These are phyloP conservation scores for Eutrema heterophyllum DNA, from an alignment of 345 rosid genomes.

Conservation along the genomic window DNA sequence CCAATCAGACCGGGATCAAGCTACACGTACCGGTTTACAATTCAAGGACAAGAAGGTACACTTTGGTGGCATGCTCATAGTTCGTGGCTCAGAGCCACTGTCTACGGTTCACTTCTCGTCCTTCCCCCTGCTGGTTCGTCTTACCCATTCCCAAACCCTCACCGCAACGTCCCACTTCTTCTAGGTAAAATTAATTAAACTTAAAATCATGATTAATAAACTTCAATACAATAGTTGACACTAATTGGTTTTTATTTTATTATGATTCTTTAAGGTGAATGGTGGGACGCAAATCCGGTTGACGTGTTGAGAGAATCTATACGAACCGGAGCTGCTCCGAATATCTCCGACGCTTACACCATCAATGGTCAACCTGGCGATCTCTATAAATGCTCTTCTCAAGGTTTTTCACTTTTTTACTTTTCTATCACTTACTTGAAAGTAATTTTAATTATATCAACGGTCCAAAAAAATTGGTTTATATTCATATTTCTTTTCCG, in stretches of 20 bases:
- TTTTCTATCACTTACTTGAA: neutral
- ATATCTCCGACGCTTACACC: constrained; percentile 76
- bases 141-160: constrained; percentile 74
- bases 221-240: neutral
- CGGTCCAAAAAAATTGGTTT: neutral
- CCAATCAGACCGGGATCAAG: constrained; percentile 88
- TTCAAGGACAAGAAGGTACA: constrained; percentile 91
- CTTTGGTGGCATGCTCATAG: constrained; percentile 99
- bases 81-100: constrained; percentile 96
- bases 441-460: neutral
- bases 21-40: constrained; percentile 82
- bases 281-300: constrained; percentile 91
- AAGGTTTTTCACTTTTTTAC: constrained; percentile 39
- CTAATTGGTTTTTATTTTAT: neutral
- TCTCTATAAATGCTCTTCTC: constrained; percentile 74
- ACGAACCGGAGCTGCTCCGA: constrained; percentile 74
- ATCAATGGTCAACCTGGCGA: constrained; percentile 97
- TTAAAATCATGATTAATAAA: neutral
- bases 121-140: constrained; percentile 62
- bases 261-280: constrained; percentile 56
- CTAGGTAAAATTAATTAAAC: constrained; percentile 47
- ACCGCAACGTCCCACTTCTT: constrained; percentile 63
- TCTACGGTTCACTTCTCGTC: constrained; percentile 77
- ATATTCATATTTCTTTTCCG: neutral
- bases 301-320: constrained; percentile 70